Evolutionary conservation across 2,329 filamentous ascomycete genomes (phyloP).

Genomic region (Xylaria arbuscula): DNA sequence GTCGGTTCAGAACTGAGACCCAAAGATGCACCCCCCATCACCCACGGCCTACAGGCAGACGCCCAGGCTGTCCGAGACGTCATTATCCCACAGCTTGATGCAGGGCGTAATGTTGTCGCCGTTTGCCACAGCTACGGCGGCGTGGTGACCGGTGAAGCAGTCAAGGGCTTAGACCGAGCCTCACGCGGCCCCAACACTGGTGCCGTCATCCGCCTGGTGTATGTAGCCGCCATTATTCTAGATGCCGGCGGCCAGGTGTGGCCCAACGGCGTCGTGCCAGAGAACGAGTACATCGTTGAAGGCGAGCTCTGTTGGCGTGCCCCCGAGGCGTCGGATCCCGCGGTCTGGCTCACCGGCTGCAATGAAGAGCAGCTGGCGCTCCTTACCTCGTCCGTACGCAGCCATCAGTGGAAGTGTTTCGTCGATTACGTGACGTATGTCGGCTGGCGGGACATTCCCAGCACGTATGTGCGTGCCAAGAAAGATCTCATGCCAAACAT

Average conservation of each 20-base stretch:
- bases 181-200: slow-evolving; percentile 30
- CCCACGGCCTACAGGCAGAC: slow-evolving; percentile 35
- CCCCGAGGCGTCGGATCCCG: slow-evolving; percentile 12
- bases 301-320: slow-evolving; percentile 35
- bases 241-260: slow-evolving; percentile 38
- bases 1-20: slow-evolving; percentile 32
- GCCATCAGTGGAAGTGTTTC: slow-evolving; percentile 35
- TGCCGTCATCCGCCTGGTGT: slow-evolving; percentile 38
- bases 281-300: slow-evolving; percentile 18
- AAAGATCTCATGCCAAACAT: slow-evolving; percentile 35
- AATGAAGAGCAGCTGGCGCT: slow-evolving; percentile 29
- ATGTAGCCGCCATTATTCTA: slow-evolving; percentile 38
- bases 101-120: slow-evolving; percentile 36
- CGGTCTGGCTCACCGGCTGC: slow-evolving; percentile 24
- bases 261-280: slow-evolving; percentile 27
- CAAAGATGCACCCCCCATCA: slow-evolving; percentile 29
- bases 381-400: slow-evolving; percentile 19
- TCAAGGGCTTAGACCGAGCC: slow-evolving; percentile 35
- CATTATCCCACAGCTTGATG: slow-evolving; percentile 36
- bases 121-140: slow-evolving; percentile 41
- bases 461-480: slow-evolving; percentile 33
- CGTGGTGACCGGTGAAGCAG: slow-evolving; percentile 40
- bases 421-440: slow-evolving; percentile 28
- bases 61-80: slow-evolving; percentile 34
- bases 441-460: slow-evolving; percentile 36